Base-by-base conservation (phyloP, 108 stramenopile species). In the Schizochytrium sp. region DNA sequence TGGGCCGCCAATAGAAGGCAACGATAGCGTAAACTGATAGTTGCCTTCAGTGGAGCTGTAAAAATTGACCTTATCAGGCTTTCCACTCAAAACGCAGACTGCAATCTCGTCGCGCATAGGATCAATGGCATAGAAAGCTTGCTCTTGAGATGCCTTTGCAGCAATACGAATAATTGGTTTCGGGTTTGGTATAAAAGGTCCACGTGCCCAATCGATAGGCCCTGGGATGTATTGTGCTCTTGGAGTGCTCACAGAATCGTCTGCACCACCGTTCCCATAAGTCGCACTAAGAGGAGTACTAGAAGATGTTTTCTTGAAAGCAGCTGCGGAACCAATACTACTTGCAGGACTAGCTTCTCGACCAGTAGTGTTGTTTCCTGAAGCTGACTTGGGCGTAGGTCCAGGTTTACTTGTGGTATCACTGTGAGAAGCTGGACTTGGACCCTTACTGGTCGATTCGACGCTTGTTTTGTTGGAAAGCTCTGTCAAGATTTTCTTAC, bases 31-130 rank as follows among this genome's bases (percentile, higher is more conserved):
- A 44, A 69, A 69, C 15, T 69, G 64, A 15, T 69, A 69, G 64
- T 69, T 69, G 64, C 64, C 64, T 15, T 69, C 64, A 44, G 40
- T 44, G 15, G 64, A 69, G 64, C 64, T 69, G 64, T 69, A 69
- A 38, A 69, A 44, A 44, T 69, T 69, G 64, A 69, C 64, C 64
- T 69, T 69, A 44, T 69, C 64, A 8, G 64, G 64, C 64, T 69
- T 69, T 2, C 19, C 10, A 15, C 64, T 69, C 64, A 69, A 44
- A 38, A 44, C 40, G 64, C 64, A 69, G 44, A 69, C 44, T 2
- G 64, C 64, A 7, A 69, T 15, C 3, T 69, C 64, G 12, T 12
- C 64, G 64, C 64, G 64, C 0, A 69, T 44, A 7, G 64, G 64
- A 15, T 69, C 64, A 38, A 69, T 15, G 64, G 64, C 64, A 15